phyloP scores from a whole-genome alignment of 805 yeast species.

The Ogataea philodendri region DNA sequence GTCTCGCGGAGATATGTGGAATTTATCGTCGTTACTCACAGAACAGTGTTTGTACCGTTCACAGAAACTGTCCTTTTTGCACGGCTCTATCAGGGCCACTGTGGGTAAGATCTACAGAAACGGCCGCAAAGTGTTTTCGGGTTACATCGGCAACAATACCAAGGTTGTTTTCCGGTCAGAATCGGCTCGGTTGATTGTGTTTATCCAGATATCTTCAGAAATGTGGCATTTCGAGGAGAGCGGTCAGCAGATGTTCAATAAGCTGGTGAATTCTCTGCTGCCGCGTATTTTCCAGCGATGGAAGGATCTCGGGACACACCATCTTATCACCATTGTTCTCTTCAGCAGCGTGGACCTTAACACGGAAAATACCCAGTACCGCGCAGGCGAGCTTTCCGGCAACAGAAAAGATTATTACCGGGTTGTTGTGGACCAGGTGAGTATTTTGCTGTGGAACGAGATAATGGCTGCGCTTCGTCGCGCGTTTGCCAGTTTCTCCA shows the following conservation, averaged over 20 bases:
- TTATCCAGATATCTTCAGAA: constrained; percentile 87
- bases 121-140: constrained; percentile 72
- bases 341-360: constrained; percentile 78
- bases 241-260: constrained; percentile 92
- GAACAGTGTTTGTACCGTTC: constrained; percentile 64
- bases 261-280: constrained; percentile 84
- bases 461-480: constrained; percentile 83
- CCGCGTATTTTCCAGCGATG: constrained; percentile 87
- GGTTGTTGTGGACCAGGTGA: constrained; percentile 93
- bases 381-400: constrained; percentile 65
- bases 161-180: constrained; percentile 87
- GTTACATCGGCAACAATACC: constrained; percentile 71
- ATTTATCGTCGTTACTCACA: constrained; percentile 58
- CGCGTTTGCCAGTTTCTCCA: constrained; percentile 80
- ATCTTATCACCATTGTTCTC: constrained; percentile 81
- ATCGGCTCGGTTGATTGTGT: constrained; percentile 76
- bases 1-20: constrained; percentile 94
- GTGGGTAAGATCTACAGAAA: constrained; percentile 62
- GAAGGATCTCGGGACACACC: constrained; percentile 86
- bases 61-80: constrained; percentile 62
- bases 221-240: constrained; percentile 99
- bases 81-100: constrained; percentile 56
- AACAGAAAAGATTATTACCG: constrained; percentile 78
- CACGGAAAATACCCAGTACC: constrained; percentile 39
- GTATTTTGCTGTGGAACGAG: constrained; percentile 82